phyloP scores from a whole-genome alignment of 2,329 filamentous ascomycete species.

The Chrysosporium keratinophilum region DNA sequence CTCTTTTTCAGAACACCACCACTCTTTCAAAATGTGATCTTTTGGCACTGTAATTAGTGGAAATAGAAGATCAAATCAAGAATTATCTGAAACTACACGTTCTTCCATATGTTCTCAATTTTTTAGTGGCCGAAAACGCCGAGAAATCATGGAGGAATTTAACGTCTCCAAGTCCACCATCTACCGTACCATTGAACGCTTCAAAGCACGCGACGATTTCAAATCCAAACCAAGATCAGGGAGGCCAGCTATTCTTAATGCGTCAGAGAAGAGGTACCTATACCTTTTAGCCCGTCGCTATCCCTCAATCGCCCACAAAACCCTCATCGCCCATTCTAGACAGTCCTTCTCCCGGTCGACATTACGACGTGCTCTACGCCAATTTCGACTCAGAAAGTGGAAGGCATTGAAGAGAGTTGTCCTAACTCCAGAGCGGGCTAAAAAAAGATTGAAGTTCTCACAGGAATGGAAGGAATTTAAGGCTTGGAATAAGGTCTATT shows the following conservation, averaged over 20 bases:
- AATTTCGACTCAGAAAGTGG: not conserved
- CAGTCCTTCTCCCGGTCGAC: not conserved
- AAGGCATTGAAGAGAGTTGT: not conserved
- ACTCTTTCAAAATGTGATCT: not conserved
- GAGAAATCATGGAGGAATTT: not conserved
- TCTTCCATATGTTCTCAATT: not conserved
- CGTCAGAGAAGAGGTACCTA: not conserved
- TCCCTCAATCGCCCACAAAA: not conserved
- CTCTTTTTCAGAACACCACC: not conserved
- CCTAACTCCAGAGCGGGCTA: not conserved
- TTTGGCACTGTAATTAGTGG: not conserved
- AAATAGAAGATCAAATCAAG: not conserved
- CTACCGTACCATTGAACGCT: not conserved
- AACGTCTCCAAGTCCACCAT: not conserved
- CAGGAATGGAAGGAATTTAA: not conserved
- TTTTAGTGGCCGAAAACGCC: not conserved
- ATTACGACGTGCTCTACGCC: not conserved
- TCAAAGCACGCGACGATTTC: not conserved
- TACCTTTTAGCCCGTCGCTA: not conserved
- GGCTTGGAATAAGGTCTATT: not conserved
- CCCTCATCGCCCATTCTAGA: not conserved
- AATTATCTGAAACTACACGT: not conserved
- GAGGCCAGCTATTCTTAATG: not conserved
- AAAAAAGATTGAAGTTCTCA: not conserved
- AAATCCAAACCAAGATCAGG: not conserved